Evolutionary conservation across 441 rosid species (phyloP).

Genomic region (Populus hybrid): DNA sequence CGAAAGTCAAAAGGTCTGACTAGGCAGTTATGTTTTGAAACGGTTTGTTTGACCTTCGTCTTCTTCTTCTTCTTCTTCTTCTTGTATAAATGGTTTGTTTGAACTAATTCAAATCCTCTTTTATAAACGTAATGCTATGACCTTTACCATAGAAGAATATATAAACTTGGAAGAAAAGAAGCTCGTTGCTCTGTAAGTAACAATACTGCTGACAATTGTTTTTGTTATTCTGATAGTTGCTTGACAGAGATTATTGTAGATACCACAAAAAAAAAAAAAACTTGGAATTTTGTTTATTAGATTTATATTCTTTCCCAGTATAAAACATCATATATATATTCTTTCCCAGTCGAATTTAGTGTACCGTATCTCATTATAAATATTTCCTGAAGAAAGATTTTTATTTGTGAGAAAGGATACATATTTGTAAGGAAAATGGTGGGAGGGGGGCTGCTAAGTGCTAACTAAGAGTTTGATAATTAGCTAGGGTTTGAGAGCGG

Average conservation of each 20-base stretch:
- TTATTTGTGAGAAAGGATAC: too few relatives aligned
- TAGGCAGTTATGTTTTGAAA: background rate
- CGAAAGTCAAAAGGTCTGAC: background rate
- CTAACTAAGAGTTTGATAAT: background rate
- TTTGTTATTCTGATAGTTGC: too few relatives aligned
- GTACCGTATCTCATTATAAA: background rate
- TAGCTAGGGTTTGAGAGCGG: background rate
- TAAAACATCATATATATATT: background rate
- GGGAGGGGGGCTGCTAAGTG: background rate
- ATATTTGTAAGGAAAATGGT: too few relatives aligned
- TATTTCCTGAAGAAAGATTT: too few relatives aligned
- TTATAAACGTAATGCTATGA: background rate
- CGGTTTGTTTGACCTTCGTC: background rate
- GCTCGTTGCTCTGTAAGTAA: too few relatives aligned
- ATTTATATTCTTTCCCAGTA: background rate
- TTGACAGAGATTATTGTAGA: too few relatives aligned
- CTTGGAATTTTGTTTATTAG: background rate
- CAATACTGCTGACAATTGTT: too few relatives aligned
- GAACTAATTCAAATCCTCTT: background rate
- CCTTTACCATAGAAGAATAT: background rate
- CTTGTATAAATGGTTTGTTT: background rate
- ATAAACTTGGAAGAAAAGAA: too few relatives aligned
- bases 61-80: too few relatives aligned
- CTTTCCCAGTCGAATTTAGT: background rate
- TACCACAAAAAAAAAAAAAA: too few relatives aligned